Conservation (phyloP, 805 yeast genomes). For the Metschnikowia matae region DNA sequence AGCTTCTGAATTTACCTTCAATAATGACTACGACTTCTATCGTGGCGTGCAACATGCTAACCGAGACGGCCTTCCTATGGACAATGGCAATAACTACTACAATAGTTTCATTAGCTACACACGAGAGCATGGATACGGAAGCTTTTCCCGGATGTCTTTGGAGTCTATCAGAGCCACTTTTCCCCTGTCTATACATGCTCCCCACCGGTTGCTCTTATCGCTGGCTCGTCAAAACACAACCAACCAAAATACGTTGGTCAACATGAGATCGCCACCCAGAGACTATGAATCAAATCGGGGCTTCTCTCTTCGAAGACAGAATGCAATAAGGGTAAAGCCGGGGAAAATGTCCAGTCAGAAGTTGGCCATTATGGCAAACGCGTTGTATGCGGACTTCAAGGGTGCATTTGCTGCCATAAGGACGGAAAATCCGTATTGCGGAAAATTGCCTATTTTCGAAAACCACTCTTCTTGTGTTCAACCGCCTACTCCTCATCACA, state of each 20-base stretch:
- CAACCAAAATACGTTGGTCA: conserved; percentile 18
- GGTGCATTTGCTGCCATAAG: conserved; percentile 6
- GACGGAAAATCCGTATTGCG: conserved; percentile 4
- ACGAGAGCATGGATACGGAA: neutral
- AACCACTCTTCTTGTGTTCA: conserved; percentile 4
- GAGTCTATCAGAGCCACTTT: neutral
- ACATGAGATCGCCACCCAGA: neutral
- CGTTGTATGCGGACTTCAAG: conserved; percentile 5
- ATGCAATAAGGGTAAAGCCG: conserved; percentile 25
- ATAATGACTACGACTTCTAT: neutral
- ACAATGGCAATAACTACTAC: neutral
- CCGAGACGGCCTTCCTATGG: neutral
- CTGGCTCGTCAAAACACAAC: conserved; percentile 25
- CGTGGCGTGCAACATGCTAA: neutral
- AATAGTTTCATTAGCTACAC: neutral
- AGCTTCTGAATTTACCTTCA: neutral
- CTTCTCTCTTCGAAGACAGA: conserved; percentile 30
- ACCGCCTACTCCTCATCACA: neutral
- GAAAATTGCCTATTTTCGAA: conserved; percentile 11
- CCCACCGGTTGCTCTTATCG: conserved; percentile 23
- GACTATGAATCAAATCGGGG: conserved; percentile 8
- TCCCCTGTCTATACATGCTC: neutral
- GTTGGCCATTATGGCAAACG: conserved; percentile 2
- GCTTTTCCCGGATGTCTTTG: neutral
- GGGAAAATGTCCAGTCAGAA: neutral